These are phyloP conservation scores for Avena insularis DNA, from an alignment of 176 grass and related monocot species.

Conservation along the genomic window DNA sequence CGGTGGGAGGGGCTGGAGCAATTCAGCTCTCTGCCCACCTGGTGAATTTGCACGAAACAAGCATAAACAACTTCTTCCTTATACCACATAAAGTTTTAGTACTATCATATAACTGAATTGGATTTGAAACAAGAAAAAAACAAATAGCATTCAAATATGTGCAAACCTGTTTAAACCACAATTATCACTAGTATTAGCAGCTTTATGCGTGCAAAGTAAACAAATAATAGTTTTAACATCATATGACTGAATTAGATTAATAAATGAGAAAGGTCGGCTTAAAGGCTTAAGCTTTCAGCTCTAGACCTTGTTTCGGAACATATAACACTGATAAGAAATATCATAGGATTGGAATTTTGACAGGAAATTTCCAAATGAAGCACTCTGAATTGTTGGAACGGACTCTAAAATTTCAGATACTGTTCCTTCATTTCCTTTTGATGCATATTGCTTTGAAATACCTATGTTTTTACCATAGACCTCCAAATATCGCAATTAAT, in stretches of 20 bases:
- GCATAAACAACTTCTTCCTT: no score
- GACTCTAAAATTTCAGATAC: neutral
- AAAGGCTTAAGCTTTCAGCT: neutral
- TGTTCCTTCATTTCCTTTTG: neutral
- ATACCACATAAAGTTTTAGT: no score
- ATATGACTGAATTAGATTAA: no score
- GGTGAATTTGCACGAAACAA: no score
- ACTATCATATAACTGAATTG: no score
- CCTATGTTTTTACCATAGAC: neutral
- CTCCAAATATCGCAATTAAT: neutral
- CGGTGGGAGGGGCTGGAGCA: no score
- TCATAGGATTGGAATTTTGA: neutral
- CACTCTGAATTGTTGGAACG: neutral
- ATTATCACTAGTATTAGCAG: neutral
- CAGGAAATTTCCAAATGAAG: neutral
- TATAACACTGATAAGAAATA: neutral
- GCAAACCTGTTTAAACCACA: neutral
- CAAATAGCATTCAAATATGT: neutral
- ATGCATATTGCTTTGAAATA: no score
- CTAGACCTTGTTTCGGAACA: neutral
- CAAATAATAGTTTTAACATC: no score
- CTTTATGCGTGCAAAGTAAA: neutral
- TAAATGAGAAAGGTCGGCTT: no score
- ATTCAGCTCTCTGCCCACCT: no score
- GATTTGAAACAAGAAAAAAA: no score